Percentiles rank a stretch among this genome's conserved stretches.
phyloP scores from a whole-genome alignment of 2,329 filamentous ascomycete species.

The Cercospora sojina region DNA sequence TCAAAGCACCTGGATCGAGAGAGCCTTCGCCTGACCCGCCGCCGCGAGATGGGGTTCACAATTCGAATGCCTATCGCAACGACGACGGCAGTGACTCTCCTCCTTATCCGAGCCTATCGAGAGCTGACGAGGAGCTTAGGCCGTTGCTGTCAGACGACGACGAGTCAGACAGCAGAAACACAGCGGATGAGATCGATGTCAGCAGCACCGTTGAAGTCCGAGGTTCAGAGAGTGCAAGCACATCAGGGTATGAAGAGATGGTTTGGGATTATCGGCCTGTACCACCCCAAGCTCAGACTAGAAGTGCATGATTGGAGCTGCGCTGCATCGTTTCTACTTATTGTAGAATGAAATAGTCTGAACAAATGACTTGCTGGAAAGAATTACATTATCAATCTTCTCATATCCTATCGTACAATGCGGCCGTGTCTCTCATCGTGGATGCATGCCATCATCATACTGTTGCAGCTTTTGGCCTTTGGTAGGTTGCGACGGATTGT shows the following conservation, averaged over 20 bases:
- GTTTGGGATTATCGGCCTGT: neutral
- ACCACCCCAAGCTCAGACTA: neutral
- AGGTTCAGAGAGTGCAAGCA: neutral
- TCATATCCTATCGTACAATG: neutral
- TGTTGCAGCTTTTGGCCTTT: neutral
- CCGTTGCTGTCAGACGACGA: neutral
- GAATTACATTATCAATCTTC: constrained; percentile 10
- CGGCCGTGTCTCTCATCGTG: neutral
- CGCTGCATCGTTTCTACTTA: neutral
- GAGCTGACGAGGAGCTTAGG: neutral
- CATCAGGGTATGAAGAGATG: neutral
- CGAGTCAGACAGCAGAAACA: neutral
- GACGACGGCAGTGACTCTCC: neutral
- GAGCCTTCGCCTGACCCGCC: neutral
- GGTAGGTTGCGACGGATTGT: neutral
- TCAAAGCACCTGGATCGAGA: neutral
- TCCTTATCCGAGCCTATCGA: neutral
- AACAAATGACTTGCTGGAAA: neutral
- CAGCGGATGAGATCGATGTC: neutral
- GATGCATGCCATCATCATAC: neutral
- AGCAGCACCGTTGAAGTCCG: neutral
- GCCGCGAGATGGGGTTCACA: neutral
- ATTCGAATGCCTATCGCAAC: neutral
- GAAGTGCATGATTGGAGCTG: neutral
- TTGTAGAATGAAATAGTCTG: neutral